A percentile compares a stretch with the other conserved stretches of the same genome.
These are phyloP conservation scores for Paratrypanosoma confusum DNA, from an alignment of 208 protist species.

Conservation along the genomic window DNA sequence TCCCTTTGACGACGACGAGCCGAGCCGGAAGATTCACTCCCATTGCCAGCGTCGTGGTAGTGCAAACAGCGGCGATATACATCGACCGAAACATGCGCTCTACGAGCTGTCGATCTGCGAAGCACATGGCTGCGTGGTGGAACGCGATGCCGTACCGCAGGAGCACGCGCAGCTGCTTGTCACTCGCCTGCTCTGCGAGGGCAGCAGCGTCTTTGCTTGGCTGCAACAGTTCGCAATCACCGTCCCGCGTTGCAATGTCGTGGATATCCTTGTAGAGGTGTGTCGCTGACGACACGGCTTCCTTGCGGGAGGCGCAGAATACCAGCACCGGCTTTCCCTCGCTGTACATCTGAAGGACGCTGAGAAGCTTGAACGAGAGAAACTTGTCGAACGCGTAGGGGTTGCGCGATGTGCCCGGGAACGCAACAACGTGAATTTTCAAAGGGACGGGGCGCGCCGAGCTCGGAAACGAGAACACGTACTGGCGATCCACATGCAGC, in stretches of 20 bases:
- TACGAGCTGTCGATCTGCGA: conserved; percentile 60
- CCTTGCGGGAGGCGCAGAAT: conserved; percentile 83
- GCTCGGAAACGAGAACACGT: conserved; percentile 52
- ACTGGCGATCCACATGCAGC: conserved; percentile 43
- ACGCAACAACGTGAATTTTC: conserved; percentile 54
- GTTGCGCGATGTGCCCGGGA: conserved; percentile 55
- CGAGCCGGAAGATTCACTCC: conserved; percentile 91
- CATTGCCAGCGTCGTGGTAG: conserved; percentile 87
- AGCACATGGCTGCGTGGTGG: conserved; percentile 78
- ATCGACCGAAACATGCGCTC: conserved; percentile 80
- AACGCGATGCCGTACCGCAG: conserved; percentile 73
- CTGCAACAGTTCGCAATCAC: conserved; percentile 14
- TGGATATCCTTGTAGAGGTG: conserved; percentile 47
- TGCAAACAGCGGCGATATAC: conserved; percentile 80
- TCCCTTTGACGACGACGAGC: conserved; percentile 95
- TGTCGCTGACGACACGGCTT: conserved; percentile 47
- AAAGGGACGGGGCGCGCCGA: conserved; percentile 75
- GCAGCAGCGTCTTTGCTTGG: conserved; percentile 23
- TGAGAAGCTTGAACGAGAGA: conserved; percentile 82
- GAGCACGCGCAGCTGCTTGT: conserved; percentile 53
- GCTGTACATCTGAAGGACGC: conserved; percentile 59
- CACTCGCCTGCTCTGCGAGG: conserved; percentile 25
- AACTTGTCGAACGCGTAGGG: conserved; percentile 85
- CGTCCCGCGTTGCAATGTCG: conserved; percentile 21
- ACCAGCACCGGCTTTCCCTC: conserved; percentile 74